A percentile compares a stretch with the other conserved stretches of the same genome.
These are phyloP conservation scores for Neurospora sp. DNA, from an alignment of 495 filamentous ascomycete species.

Conservation along the genomic window DNA sequence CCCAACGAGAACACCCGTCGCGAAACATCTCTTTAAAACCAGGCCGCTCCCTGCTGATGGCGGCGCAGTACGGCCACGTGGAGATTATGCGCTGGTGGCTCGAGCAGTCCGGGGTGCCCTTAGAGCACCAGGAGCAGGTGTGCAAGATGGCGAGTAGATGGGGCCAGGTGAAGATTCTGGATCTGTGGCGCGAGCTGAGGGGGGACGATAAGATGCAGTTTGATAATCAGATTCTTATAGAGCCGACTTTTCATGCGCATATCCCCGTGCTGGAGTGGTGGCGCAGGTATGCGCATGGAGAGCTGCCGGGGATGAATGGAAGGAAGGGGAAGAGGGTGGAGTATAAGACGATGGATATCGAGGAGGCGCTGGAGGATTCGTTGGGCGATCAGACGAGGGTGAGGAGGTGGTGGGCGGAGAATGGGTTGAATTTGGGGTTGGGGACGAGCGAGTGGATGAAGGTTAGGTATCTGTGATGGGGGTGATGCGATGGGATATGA, in stretches of 20 bases:
- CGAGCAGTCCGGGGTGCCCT: slow-evolving; percentile 60
- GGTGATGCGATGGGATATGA: background rate
- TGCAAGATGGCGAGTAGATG: slow-evolving; percentile 74
- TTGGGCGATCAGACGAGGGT: slow-evolving; percentile 61
- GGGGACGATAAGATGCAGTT: slow-evolving; percentile 76
- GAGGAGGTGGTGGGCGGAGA: slow-evolving; percentile 78
- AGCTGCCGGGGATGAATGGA: slow-evolving; percentile 33
- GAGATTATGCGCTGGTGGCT: slow-evolving; percentile 70
- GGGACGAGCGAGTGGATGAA: slow-evolving; percentile 93
- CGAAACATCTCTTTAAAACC: slow-evolving; percentile 48
- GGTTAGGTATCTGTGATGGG: slow-evolving; percentile 24
- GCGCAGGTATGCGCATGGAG: slow-evolving; percentile 57
- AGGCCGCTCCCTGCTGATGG: slow-evolving; percentile 68
- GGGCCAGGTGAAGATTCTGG: slow-evolving; percentile 77
- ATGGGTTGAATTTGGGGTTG: slow-evolving; percentile 77
- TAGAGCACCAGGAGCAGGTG: slow-evolving; percentile 63
- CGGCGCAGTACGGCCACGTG: slow-evolving; percentile 66
- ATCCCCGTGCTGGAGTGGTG: slow-evolving; percentile 85
- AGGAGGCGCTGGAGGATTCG: slow-evolving; percentile 85
- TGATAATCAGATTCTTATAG: slow-evolving; percentile 80
- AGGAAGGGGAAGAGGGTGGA: slow-evolving; percentile 50
- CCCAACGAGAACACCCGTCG: slow-evolving; percentile 22
- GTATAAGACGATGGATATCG: slow-evolving; percentile 92
- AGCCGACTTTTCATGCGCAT: slow-evolving; percentile 78
- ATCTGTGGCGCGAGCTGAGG: slow-evolving; percentile 67